Conservation (phyloP, 495 filamentous ascomycete genomes). For the Podospora anserina region DNA sequence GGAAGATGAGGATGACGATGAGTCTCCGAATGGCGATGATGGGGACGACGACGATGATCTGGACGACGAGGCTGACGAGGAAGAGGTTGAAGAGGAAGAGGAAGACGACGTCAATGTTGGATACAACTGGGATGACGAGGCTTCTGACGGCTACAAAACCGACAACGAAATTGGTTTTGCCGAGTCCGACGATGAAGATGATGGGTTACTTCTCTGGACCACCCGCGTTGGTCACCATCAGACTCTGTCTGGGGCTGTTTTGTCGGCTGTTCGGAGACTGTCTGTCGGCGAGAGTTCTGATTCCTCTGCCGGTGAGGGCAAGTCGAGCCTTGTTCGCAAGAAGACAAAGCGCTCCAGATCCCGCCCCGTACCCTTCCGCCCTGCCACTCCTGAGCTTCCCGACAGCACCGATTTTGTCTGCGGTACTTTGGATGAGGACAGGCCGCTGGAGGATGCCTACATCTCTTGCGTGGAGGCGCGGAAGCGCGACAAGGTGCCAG, state of each 20-base stretch:
- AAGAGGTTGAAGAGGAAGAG: conserved; percentile 37
- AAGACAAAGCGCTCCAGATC: conserved; percentile 30
- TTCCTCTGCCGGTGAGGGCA: conserved; percentile 35
- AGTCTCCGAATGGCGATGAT: conserved; percentile 43
- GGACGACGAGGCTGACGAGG: conserved; percentile 47
- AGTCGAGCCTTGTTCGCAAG: conserved; percentile 20
- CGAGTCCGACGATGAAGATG: conserved; percentile 81
- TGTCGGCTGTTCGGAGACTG: conserved; percentile 36
- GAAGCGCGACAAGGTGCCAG: conserved; percentile 70
- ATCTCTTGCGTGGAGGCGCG: conserved; percentile 78
- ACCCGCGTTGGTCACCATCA: conserved; percentile 53
- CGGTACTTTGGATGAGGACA: conserved; percentile 93
- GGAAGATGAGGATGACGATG: conserved; percentile 45
- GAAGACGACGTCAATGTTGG: conserved; percentile 47
- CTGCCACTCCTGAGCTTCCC: conserved; percentile 77
- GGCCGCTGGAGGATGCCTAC: conserved; percentile 88
- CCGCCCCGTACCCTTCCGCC: conserved; percentile 55
- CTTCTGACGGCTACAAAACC: conserved; percentile 81
- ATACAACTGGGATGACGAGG: conserved; percentile 64
- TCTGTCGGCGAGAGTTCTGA: conserved; percentile 43
- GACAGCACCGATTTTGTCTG: conserved; percentile 98
- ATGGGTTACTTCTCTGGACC: conserved; percentile 79
- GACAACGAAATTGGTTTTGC: conserved; percentile 95
- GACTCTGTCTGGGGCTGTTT: conserved; percentile 35
- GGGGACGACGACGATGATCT: conserved; percentile 46